phyloP scores from a whole-genome alignment of 2,329 filamentous ascomycete genomes.

The Aspergillus cejpii region DNA sequence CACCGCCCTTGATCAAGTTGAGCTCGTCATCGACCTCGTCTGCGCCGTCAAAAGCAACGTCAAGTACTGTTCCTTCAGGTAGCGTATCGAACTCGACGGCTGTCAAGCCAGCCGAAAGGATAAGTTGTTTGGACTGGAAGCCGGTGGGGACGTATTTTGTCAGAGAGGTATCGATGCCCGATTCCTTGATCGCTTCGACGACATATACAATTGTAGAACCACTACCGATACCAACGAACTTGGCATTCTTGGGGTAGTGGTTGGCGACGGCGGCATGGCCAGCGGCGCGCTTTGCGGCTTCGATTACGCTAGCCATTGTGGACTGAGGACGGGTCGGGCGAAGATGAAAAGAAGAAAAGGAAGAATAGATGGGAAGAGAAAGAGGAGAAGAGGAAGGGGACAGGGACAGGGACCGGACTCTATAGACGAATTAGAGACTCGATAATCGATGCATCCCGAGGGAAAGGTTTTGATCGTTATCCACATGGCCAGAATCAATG shows the following conservation, averaged over 20 bases:
- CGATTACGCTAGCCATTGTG: conserved; percentile 40
- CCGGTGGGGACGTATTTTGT: conserved; percentile 92
- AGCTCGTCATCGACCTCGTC: conserved; percentile 93
- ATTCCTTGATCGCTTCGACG: conserved; percentile 56
- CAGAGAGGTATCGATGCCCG: conserved; percentile 40
- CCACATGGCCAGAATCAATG: background rate
- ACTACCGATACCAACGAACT: conserved; percentile 58
- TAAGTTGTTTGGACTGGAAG: conserved; percentile 81
- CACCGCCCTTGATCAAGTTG: conserved; percentile 96
- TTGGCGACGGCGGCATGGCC: conserved; percentile 53
- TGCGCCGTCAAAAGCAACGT: conserved; percentile 91
- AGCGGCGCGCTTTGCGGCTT: conserved; percentile 55
- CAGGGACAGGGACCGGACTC: conserved; percentile 6
- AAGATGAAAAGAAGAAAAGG: conserved; percentile 3
- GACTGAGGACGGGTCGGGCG: conserved; percentile 15
- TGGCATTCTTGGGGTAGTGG: conserved; percentile 53
- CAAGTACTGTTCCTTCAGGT: conserved; percentile 58
- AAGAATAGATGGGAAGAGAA: background rate
- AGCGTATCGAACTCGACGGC: conserved; percentile 73
- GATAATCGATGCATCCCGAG: conserved; percentile 10
- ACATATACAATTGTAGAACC: conserved; percentile 62
- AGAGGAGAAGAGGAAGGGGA: conserved; percentile 4
- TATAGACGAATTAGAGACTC: conserved; percentile 9
- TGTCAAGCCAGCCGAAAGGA: conserved; percentile 68
- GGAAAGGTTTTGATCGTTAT: background rate